Percentiles rank a stretch among this genome's conserved stretches.
phyloP scores from a whole-genome alignment of 2,329 filamentous ascomycete genomes.

The Cordyceps farinosa region DNA sequence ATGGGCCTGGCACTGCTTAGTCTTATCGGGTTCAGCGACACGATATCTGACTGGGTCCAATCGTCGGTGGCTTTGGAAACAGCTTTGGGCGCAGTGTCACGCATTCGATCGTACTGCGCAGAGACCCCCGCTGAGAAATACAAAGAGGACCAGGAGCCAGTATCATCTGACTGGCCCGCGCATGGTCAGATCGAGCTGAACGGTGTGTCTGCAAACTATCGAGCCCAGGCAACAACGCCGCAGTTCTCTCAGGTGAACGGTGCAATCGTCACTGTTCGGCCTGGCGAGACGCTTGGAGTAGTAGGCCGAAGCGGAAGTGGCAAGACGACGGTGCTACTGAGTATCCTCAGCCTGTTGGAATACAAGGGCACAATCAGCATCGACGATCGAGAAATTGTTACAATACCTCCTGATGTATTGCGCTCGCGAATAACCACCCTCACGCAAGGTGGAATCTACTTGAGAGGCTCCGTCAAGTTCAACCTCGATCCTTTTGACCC shows the following conservation, averaged over 20 bases:
- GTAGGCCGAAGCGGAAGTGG: slow-evolving; percentile 10
- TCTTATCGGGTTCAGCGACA: neutral
- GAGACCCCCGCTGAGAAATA: neutral
- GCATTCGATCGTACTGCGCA: neutral
- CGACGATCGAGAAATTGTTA: slow-evolving; percentile 6
- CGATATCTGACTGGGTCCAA: neutral
- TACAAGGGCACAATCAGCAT: slow-evolving; percentile 9
- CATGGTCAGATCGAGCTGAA: slow-evolving; percentile 1
- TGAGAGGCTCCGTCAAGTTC: neutral
- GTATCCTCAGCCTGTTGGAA: neutral
- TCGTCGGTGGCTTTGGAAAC: neutral
- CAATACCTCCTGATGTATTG: neutral
- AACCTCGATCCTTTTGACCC: slow-evolving; percentile 2
- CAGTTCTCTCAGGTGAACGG: neutral
- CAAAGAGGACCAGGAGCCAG: neutral
- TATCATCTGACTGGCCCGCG: neutral
- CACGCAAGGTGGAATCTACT: slow-evolving; percentile 1
- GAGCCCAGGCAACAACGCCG: neutral
- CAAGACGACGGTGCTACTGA: slow-evolving; percentile 5
- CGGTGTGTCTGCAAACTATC: neutral
- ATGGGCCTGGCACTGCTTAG: slow-evolving; percentile 4
- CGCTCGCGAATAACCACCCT: slow-evolving; percentile 8
- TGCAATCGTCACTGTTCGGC: neutral
- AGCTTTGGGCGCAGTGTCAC: neutral
- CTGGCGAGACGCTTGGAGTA: slow-evolving; percentile 7